These are phyloP conservation scores for Claviceps sp. DNA, from an alignment of 2,329 filamentous ascomycete genomes.

Conservation along the genomic window DNA sequence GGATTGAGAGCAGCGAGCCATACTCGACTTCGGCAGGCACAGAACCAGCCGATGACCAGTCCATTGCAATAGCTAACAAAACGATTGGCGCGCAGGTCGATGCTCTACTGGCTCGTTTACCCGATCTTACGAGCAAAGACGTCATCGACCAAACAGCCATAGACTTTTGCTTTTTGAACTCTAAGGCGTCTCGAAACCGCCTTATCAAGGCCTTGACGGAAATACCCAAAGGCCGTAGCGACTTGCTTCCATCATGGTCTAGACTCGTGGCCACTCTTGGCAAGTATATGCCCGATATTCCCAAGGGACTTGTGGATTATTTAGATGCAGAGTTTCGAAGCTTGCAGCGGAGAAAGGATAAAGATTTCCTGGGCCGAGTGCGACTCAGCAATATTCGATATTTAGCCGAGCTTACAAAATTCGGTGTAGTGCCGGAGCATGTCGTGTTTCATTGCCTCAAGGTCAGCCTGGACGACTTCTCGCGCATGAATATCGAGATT, in stretches of 20 bases:
- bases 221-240: slow-evolving; percentile 83
- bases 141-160: slow-evolving; percentile 82
- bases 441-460: slow-evolving; percentile 98
- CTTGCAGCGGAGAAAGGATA: slow-evolving; percentile 89
- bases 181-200: slow-evolving; percentile 90
- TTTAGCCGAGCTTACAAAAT: slow-evolving; percentile 92
- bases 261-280: slow-evolving; percentile 85
- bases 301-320: slow-evolving; percentile 80
- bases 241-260: slow-evolving; percentile 84
- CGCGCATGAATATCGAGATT: slow-evolving; percentile 97
- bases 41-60: slow-evolving; percentile 61
- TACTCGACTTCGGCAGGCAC: slow-evolving; percentile 41
- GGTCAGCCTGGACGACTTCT: slow-evolving; percentile 94
- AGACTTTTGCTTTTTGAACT: slow-evolving; percentile 97
- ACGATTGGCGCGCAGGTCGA: slow-evolving; percentile 96
- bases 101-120: slow-evolving; percentile 72
- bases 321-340: slow-evolving; percentile 95
- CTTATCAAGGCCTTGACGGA: slow-evolving; percentile 88
- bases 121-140: slow-evolving; percentile 84
- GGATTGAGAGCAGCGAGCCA: slow-evolving; percentile 35
- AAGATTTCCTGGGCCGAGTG: slow-evolving; percentile 91
- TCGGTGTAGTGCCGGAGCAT: slow-evolving; percentile 93
- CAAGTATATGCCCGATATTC: slow-evolving; percentile 88
- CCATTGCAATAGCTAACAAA: slow-evolving; percentile 92
- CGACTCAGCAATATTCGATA: slow-evolving; percentile 94